Evolutionary conservation across 1,284 basidiomycete genomes (phyloP), one percentile per base, ranked within the genome.

Genomic region (Ganoderma leucocontextum): DNA sequence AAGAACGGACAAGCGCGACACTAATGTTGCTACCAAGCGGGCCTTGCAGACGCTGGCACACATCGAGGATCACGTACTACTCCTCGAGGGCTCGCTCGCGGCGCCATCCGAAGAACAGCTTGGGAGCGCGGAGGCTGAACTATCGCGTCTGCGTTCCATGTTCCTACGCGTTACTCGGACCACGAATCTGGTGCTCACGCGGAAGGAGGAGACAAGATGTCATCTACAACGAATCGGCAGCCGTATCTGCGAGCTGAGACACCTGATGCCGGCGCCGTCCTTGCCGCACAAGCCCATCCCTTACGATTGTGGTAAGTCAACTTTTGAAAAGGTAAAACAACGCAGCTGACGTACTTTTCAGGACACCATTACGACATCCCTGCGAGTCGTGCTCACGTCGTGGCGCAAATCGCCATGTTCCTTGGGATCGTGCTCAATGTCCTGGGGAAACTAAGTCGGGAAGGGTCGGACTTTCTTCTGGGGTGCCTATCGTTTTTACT

Each of bases 361-460:
- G 62, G 38, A 10, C 15, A 36, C 29, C 62, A 63, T 41, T 63
- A 39, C 38, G 52, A 63, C 29, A 15, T 63, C 10, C 63, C 63
- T 25, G 55, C 41, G 13, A 58, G 41, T 39, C 41, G 47, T 13
- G 19, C 15, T 49, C 63, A 64, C 22, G 44, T 25, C 19, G 33
- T 64, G 9, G 63, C 53, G 39, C 63, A 64, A 39, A 39, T 64
- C 63, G 55, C 55, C 41, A 47, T 58, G 55, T 64, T 64, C 44
- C 57, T 60, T 10, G 63, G 63, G 22, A 47, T 64, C 35, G 63
- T 64, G 44, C 41, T 64, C 25, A 39, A 64, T 29, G 57, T 64
- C 35, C 33, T 64, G 15, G 55, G 55, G 17, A 59, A 64, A 41
- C 41, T 60, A 10, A 49, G 63, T 47, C 57, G 57, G 15, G 13